These are phyloP conservation scores for Dentipellis fragilis DNA, from an alignment of 768 basidiomycete species.

Conservation along the genomic window DNA sequence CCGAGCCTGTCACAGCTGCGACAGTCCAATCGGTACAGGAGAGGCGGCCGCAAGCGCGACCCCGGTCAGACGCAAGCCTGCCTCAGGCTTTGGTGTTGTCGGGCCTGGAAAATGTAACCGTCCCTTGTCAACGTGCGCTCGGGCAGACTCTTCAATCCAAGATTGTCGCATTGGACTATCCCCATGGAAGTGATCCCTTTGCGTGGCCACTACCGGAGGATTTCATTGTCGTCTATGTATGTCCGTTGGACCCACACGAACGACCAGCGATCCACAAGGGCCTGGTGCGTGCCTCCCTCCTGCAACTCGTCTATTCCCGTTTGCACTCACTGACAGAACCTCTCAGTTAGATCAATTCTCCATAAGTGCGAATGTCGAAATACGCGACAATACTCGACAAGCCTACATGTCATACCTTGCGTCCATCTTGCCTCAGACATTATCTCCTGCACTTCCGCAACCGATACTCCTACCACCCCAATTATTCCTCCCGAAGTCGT, in stretches of 20 bases:
- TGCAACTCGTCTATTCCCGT: background rate
- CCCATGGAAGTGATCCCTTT: conserved; percentile 15
- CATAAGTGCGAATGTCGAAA: conserved; percentile 55
- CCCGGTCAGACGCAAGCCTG: conserved; percentile 15
- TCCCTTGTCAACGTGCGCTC: conserved; percentile 48
- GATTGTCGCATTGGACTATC: background rate
- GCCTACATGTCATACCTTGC: conserved; percentile 22
- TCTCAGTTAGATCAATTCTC: conserved; percentile 67
- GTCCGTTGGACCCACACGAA: conserved; percentile 51
- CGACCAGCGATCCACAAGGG: conserved; percentile 55
- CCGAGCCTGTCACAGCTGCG: too few relatives aligned
- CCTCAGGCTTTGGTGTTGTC: conserved; percentile 60
- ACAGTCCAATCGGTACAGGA: background rate
- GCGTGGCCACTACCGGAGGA: conserved; percentile 52
- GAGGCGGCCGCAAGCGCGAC: background rate
- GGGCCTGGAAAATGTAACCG: conserved; percentile 53
- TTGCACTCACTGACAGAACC: background rate
- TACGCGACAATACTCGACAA: conserved; percentile 22
- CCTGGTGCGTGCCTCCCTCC: conserved; percentile 37
- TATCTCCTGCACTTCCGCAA: conserved; percentile 8
- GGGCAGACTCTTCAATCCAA: conserved; percentile 31
- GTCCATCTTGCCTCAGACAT: conserved; percentile 16
- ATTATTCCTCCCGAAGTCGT: conserved; percentile 20
- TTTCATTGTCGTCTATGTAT: conserved; percentile 69
- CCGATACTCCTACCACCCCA: background rate